Evolutionary conservation across 495 filamentous ascomycete species (phyloP), one percentile per base, ranked within the genome.

Genomic region (Penicillium chermesinum): DNA sequence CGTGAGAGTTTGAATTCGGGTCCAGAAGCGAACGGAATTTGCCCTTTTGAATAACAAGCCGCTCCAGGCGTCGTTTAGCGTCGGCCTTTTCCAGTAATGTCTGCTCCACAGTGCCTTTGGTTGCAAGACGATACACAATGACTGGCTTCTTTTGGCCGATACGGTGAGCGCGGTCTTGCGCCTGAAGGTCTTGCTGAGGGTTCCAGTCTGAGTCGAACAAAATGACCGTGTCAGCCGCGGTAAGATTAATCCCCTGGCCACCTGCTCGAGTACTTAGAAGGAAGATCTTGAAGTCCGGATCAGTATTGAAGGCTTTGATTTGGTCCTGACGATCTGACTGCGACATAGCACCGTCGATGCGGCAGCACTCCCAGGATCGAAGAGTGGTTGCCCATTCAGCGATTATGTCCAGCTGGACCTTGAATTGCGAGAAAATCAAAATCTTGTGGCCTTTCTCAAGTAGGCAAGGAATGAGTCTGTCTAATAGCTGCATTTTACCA

Each of bases 191-290:
- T 67, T 95, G 94, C 63, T 97, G 94, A 25, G 93, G 93, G 62
- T 98, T 98, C 93, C 93, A 98, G 65, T 98, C 93, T 65, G 97
- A 94, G 69, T 98, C 93, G 20, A 98, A 93, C 58, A 98, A 96
- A 54, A 97, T 98, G 53, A 98, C 93, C 0, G 93, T 98, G 68
- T 98, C 93, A 3, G 93, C 93, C 49, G 94, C 93, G 8, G 94
- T 97, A 21, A 98, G 76, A 62, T 98, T 98, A 44, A 98, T 77
- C 18, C 93, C 93, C 20, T 97, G 73, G 50, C 93, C 93, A 66
- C 93, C 93, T 38, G 97, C 91, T 56, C 84, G 88, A 8, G 93
- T 98, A 1, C 91, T 98, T 45, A 98, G 67, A 7, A 98, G 82
- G 27, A 98, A 69, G 35, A 89, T 84, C 65, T 98, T 94, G 61